These are phyloP conservation scores for Penicillium sclerotiorum DNA, from an alignment of 2,329 filamentous ascomycete genomes.

Conservation along the genomic window DNA sequence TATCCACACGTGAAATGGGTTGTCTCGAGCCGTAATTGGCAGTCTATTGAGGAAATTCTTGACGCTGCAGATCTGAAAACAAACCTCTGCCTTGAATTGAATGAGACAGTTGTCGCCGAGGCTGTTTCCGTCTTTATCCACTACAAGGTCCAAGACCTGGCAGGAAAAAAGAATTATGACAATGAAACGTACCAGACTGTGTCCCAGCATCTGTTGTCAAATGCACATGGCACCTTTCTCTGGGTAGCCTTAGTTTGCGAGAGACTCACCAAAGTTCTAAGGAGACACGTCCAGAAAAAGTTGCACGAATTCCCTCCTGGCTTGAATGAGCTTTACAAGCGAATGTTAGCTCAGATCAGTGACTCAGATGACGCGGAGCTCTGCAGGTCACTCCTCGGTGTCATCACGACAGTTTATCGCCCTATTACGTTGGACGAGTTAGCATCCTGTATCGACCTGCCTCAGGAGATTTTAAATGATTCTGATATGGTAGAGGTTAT, in stretches of 20 bases:
- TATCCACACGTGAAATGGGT: constrained; percentile 45
- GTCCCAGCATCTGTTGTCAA: constrained; percentile 23
- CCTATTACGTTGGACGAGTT: constrained; percentile 45
- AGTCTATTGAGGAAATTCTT: constrained; percentile 28
- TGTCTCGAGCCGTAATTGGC: constrained; percentile 49
- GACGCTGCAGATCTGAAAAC: constrained; percentile 16
- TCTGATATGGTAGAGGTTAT: constrained; percentile 15
- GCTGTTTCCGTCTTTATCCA: constrained; percentile 25
- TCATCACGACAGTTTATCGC: constrained; percentile 34
- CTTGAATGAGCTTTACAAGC: constrained; percentile 23
- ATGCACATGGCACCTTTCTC: constrained; percentile 44
- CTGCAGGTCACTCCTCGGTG: constrained; percentile 40
- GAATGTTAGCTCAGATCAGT: constrained; percentile 32
- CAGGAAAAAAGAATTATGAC: constrained; percentile 25
- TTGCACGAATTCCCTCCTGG: constrained; percentile 8
- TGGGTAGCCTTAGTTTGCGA: constrained; percentile 44
- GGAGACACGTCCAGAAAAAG: constrained; percentile 1
- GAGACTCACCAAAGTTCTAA: constrained; percentile 21
- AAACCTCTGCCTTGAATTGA: constrained; percentile 23
- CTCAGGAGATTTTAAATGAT: not conserved
- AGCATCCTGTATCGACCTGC: not conserved
- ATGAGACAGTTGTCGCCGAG: constrained; percentile 14
- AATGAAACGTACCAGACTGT: constrained; percentile 15
- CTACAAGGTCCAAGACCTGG: constrained; percentile 22
- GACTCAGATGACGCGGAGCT: constrained; percentile 29